Percentiles rank a stretch among this genome's conserved stretches.
Evolutionary conservation across 768 basidiomycete species (phyloP).

Genomic region (Pholiota molesta): DNA sequence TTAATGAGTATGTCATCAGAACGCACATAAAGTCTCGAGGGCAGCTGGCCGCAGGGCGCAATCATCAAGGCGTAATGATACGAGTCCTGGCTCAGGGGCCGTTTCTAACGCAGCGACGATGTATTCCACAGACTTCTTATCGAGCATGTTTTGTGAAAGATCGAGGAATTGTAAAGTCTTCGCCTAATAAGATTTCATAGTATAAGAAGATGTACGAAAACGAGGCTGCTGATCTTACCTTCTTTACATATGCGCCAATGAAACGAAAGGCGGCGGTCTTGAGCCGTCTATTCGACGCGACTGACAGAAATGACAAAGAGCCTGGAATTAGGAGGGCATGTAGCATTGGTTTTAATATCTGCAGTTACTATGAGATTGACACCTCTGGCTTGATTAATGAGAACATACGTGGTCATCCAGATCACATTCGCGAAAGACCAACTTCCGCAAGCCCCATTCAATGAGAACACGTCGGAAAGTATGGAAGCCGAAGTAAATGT

Average conservation of each 20-base stretch:
- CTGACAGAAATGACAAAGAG: conserved; percentile 77
- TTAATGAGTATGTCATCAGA: neutral
- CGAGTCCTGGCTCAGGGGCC: conserved; percentile 58
- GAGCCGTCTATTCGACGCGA: conserved; percentile 85
- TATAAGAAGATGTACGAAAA: conserved; percentile 2
- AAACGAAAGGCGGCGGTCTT: conserved; percentile 77
- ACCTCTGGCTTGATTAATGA: neutral
- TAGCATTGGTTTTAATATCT: conserved; percentile 87
- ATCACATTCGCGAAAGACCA: conserved; percentile 86
- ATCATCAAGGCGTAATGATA: conserved; percentile 87
- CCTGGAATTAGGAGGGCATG: conserved; percentile 88
- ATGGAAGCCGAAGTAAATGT: conserved; percentile 71
- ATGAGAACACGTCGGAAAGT: conserved; percentile 90
- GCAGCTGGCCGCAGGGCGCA: conserved; percentile 74
- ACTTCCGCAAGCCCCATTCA: conserved; percentile 90
- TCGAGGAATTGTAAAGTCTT: conserved; percentile 84
- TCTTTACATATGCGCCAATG: conserved; percentile 77
- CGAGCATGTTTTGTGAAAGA: conserved; percentile 82
- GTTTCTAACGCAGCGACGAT: conserved; percentile 69
- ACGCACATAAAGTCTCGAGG: conserved; percentile 81
- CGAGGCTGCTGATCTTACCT: conserved; percentile 43
- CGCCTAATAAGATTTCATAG: conserved; percentile 47
- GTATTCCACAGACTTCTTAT: conserved; percentile 84
- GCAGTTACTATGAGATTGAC: conserved; percentile 4
- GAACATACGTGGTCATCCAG: conserved; percentile 75